Percentiles rank a stretch among this genome's conserved stretches.
Evolutionary conservation across 2,329 filamentous ascomycete species (phyloP).

Genomic region (Paraphoma sp.): DNA sequence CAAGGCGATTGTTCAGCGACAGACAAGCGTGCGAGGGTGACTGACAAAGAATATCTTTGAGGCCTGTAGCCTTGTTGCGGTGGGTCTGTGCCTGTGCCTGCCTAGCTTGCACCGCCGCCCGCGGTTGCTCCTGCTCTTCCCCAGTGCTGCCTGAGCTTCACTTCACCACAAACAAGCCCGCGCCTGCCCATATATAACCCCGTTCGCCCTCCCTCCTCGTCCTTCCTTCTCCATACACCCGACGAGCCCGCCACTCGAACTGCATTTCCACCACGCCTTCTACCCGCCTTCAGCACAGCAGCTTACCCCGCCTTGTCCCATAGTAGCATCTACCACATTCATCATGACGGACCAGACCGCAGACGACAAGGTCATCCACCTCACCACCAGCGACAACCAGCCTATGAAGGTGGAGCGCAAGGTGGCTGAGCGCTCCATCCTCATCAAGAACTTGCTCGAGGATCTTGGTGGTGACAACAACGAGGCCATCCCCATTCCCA

Average conservation of each 20-base stretch:
- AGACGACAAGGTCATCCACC: constrained; percentile 43
- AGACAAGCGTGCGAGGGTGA: neutral
- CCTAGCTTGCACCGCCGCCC: constrained; percentile 24
- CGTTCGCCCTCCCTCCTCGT: constrained; percentile 3
- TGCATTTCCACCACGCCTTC: constrained; percentile 1
- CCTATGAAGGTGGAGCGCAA: constrained; percentile 65
- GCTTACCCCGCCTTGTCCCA: constrained; percentile 26
- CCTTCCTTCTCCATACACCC: constrained; percentile 6
- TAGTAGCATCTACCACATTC: constrained; percentile 7
- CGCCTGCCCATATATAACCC: constrained; percentile 17
- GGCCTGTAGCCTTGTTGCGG: constrained; percentile 29
- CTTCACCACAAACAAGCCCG: constrained; percentile 9
- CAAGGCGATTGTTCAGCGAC: neutral
- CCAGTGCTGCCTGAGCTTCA: constrained; percentile 14
- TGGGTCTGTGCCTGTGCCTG: constrained; percentile 13
- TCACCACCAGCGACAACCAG: constrained; percentile 55
- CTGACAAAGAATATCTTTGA: constrained; percentile 7
- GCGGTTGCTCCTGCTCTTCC: constrained; percentile 8
- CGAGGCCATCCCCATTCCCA: constrained; percentile 86
- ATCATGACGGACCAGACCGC: constrained; percentile 32
- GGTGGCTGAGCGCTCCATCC: constrained; percentile 87
- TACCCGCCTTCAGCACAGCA: constrained; percentile 12
- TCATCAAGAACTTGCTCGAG: constrained; percentile 98
- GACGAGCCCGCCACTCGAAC: neutral
- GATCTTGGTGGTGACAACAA: constrained; percentile 73